These are phyloP conservation scores for Termitomyces sp. DNA, from an alignment of 768 basidiomycete species.

Conservation along the genomic window DNA sequence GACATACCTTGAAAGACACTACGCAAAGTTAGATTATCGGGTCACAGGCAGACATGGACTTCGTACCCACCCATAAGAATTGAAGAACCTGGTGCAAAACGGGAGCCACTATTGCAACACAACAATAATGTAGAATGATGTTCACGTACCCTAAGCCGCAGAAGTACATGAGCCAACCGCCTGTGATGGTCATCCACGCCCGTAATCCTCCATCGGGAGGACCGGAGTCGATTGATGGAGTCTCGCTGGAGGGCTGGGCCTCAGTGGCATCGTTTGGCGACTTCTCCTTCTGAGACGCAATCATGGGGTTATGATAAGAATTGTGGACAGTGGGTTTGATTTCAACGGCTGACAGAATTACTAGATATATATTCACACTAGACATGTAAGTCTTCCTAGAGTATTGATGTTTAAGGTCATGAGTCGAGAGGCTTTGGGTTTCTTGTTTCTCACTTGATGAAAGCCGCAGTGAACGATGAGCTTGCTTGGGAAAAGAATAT, in stretches of 20 bases:
- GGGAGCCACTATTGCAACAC: not conserved
- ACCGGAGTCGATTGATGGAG: not conserved
- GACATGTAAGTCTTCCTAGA: not conserved
- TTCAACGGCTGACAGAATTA: not conserved
- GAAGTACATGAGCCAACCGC: slow-evolving; percentile 16
- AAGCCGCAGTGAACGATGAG: not conserved
- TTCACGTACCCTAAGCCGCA: slow-evolving; percentile 13
- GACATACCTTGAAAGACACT: slow-evolving; percentile 15
- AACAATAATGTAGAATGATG: too few species aligned
- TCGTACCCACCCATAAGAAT: slow-evolving; percentile 12
- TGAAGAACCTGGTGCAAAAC: slow-evolving; percentile 10
- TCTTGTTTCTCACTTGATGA: not conserved
- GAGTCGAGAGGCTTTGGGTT: not conserved
- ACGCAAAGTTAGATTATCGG: not conserved
- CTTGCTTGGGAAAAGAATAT: not conserved
- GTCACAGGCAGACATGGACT: not conserved
- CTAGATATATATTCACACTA: not conserved
- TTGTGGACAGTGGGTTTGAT: not conserved
- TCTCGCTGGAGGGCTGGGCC: not conserved
- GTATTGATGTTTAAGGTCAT: not conserved
- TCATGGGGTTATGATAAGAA: not conserved
- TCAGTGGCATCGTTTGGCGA: not conserved
- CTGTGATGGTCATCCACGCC: slow-evolving; percentile 13
- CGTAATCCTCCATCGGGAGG: slow-evolving; percentile 10
- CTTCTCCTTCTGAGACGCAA: not conserved